Conservation (phyloP, 768 basidiomycete genomes). For the Mycena kentingensis region DNA sequence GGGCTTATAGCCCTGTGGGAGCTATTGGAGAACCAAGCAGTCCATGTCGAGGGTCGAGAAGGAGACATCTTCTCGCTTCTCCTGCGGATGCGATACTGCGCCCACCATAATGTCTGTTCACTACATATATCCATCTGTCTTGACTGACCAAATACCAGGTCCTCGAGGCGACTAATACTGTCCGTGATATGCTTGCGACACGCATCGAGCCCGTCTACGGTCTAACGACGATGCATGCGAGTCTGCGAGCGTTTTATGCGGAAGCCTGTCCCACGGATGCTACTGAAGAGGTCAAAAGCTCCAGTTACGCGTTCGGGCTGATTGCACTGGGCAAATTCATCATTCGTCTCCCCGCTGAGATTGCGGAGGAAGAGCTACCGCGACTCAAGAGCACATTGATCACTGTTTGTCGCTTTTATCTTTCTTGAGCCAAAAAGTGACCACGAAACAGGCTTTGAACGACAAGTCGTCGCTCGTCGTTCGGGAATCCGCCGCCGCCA, state of each 20-base stretch:
- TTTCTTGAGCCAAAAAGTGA: constrained; percentile 4
- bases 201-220: constrained; percentile 85
- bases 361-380: constrained; percentile 86
- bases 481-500: constrained; percentile 79
- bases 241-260: constrained; percentile 62
- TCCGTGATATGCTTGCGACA: constrained; percentile 72
- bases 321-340: constrained; percentile 84
- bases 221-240: constrained; percentile 78
- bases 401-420: constrained; percentile 46
- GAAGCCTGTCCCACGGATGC: constrained; percentile 46
- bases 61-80: constrained; percentile 72
- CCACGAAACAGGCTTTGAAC: constrained; percentile 58
- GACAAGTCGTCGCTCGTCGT: constrained; percentile 74
- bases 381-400: constrained; percentile 72
- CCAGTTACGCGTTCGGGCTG: constrained; percentile 79
- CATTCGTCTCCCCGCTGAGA: constrained; percentile 75
- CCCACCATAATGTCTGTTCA: constrained; percentile 62
- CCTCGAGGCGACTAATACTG: constrained; percentile 78
- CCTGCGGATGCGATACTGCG: constrained; percentile 72
- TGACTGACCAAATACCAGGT: constrained; percentile 48
- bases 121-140: not conserved
- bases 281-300: constrained; percentile 57
- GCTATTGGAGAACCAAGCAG: constrained; percentile 72
- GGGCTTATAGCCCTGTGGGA: constrained; percentile 85
- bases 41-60: constrained; percentile 78